Evolutionary conservation across 2,329 filamentous ascomycete genomes (phyloP), one percentile per base, ranked within the genome.

Genomic region (Zymoseptoria passerinii): DNA sequence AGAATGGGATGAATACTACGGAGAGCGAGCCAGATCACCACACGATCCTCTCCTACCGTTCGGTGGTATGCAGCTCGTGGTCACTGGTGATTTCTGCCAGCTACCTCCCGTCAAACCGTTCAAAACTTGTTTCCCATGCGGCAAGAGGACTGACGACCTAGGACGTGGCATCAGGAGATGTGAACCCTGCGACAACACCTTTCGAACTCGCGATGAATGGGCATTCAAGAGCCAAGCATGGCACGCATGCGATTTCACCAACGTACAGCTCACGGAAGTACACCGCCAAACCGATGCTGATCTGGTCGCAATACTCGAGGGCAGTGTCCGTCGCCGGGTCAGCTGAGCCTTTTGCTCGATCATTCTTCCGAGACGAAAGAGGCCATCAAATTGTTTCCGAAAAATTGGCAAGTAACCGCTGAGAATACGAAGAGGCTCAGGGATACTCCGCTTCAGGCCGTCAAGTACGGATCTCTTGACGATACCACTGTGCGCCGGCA

Each of bases 41-140:
- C 57, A 54, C 18, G 52, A 40, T 23, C 50, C 51, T 4, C 65
- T 74, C 1, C 29, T 48, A 2, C 44, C 65, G 4, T 78, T 78
- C 56, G 76, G 76, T 0, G 81, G 81, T 1, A 74, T 80, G 2
- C 82, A 85, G 63, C 19, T 65, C 29, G 52, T 67, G 10, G 58
- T 63, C 8, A 61, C 59, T 2, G 83, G 83, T 1, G 84, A 87
- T 62, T 85, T 85, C 58, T 83, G 77, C 61, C 81, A 85, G 63
- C 68, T 87, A 0, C 80, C 83, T 0, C 83, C 83, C 0, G 82
- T 86, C 1, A 78, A 77, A 50, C 81, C 82, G 0, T 85, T 85
- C 53, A 58, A 73, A 29, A 66, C 76, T 58, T 85, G 82, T 61
- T 75, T 81, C 2, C 19, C 70, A 2, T 83, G 80, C 62, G 80